phyloP scores from a whole-genome alignment of 2,329 filamentous ascomycete genomes.

The Neophaeococcomyces aloes region DNA sequence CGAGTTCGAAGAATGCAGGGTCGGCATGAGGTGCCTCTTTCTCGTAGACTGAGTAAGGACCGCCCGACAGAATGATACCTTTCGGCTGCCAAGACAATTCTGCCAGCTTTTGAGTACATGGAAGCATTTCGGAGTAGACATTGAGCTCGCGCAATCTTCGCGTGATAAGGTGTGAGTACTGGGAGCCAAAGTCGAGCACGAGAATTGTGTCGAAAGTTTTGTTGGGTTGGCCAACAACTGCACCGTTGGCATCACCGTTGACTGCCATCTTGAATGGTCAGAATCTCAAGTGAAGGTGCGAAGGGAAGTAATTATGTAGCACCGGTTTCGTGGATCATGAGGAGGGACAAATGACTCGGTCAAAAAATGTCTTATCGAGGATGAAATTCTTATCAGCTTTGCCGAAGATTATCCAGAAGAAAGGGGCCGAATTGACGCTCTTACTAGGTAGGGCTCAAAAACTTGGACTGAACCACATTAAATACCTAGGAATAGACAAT shows the following conservation, averaged over 20 bases:
- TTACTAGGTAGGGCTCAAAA: too few relatives aligned
- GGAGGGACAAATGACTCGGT: too few relatives aligned
- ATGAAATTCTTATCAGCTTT: too few relatives aligned
- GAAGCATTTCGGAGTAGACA: constrained; percentile 79
- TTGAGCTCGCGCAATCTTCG: constrained; percentile 66
- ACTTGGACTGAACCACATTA: too few relatives aligned
- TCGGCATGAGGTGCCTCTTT: constrained; percentile 68
- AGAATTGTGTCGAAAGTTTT: constrained; percentile 28
- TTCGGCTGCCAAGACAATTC: constrained; percentile 71
- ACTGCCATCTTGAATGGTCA: constrained; percentile 15
- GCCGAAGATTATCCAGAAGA: too few relatives aligned
- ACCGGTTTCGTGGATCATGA: too few relatives aligned
- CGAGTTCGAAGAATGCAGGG: constrained; percentile 66
- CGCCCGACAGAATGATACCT: constrained; percentile 69
- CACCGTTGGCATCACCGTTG: constrained; percentile 18
- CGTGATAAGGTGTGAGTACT: constrained; percentile 65
- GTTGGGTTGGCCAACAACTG: constrained; percentile 22
- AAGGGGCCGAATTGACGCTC: too few relatives aligned
- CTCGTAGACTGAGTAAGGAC: constrained; percentile 72
- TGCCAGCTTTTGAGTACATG: constrained; percentile 69
- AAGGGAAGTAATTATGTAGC: too few relatives aligned
- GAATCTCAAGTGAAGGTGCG: too few relatives aligned
- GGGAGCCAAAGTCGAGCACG: constrained; percentile 39
- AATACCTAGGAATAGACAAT: too few relatives aligned
- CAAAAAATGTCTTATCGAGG: too few relatives aligned